Evolutionary conservation across 768 basidiomycete genomes (phyloP).

Genomic region (Pisolithus marmoratus): DNA sequence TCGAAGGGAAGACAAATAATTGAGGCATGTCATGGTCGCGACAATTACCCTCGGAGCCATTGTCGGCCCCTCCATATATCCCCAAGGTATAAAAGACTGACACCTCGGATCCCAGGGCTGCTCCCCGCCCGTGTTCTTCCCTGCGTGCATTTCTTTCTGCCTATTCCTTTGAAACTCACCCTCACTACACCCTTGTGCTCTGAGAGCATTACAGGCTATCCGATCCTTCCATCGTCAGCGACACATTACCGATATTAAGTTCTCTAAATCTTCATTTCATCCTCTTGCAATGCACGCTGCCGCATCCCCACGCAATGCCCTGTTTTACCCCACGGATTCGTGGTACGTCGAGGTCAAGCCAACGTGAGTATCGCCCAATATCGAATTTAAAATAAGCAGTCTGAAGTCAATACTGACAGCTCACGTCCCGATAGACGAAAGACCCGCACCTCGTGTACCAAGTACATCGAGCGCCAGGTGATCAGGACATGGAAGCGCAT

Average conservation of each 20-base stretch:
- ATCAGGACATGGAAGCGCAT: slow-evolving; percentile 58
- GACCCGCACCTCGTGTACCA: slow-evolving; percentile 32
- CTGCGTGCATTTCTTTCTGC: slow-evolving; percentile 1
- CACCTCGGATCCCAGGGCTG: too few species aligned
- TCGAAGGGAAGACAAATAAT: not conserved
- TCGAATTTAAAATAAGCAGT: not conserved
- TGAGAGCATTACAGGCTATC: slow-evolving; percentile 16
- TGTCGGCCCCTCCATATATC: slow-evolving; percentile 5
- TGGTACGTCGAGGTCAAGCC: slow-evolving; percentile 23
- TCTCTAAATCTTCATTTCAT: not conserved
- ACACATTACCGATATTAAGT: slow-evolving; percentile 8
- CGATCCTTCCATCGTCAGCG: slow-evolving; percentile 23
- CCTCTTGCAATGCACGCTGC: not conserved
- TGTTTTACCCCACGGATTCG: slow-evolving; percentile 15
- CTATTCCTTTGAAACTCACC: not conserved
- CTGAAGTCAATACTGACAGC: not conserved
- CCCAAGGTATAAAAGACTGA: slow-evolving; percentile 16
- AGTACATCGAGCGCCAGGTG: slow-evolving; percentile 52
- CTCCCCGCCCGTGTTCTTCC: not conserved
- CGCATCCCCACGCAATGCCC: slow-evolving; percentile 6
- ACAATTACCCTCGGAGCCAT: slow-evolving; percentile 6
- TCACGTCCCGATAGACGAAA: slow-evolving; percentile 11
- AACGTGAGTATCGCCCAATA: slow-evolving; percentile 11
- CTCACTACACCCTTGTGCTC: slow-evolving; percentile 12
- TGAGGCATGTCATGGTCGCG: not conserved